phyloP scores from a whole-genome alignment of 371 early-diverging fungal genomes.

The Apophysomyces variabilis region DNA sequence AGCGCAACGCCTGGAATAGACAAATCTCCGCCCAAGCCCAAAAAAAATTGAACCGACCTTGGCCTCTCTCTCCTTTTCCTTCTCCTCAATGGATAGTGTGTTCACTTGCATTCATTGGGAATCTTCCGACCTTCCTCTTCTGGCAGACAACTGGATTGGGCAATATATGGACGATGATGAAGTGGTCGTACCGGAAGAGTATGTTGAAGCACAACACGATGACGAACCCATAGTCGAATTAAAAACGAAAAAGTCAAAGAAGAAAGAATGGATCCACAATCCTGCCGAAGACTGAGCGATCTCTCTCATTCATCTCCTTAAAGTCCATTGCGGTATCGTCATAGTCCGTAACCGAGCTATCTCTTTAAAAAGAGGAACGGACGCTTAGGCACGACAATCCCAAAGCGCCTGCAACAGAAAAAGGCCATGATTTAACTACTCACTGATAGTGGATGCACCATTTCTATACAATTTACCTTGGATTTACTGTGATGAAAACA shows the following conservation, averaged over 20 bases:
- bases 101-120: constrained; percentile 31
- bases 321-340: too few relatives aligned
- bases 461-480: too few relatives aligned
- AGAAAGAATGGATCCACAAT: constrained; percentile 26
- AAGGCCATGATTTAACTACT: too few relatives aligned
- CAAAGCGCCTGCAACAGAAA: too few relatives aligned
- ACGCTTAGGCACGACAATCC: not conserved
- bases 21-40: not conserved
- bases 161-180: constrained; percentile 23
- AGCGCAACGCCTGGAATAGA: not conserved
- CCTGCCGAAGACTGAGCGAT: constrained; percentile 19
- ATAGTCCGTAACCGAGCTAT: not conserved
- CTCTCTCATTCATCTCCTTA: too few relatives aligned
- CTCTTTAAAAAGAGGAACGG: not conserved
- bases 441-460: too few relatives aligned
- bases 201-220: constrained; percentile 13
- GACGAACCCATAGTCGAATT: constrained; percentile 15
- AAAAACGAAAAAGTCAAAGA: constrained; percentile 19
- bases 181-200: constrained; percentile 22
- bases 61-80: not conserved
- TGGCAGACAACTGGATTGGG: constrained; percentile 29
- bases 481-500: too few relatives aligned
- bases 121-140: constrained; percentile 18
- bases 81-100: constrained; percentile 20
- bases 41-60: not conserved